Conservation (phyloP, 1,284 basidiomycete genomes). For the Boletus semigastroideus region DNA sequence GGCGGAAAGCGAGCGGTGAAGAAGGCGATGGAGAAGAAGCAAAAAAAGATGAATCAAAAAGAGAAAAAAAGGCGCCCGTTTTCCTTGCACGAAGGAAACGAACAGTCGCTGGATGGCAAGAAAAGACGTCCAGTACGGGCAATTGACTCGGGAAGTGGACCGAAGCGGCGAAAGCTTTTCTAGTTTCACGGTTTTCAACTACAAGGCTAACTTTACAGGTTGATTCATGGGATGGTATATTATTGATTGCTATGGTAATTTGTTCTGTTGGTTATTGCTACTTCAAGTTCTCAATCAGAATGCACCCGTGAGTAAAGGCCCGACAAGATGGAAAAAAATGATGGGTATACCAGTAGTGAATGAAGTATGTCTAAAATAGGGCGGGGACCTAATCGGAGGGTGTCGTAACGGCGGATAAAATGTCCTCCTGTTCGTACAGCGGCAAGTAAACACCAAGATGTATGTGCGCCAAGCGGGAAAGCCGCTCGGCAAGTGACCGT, state of each 20-base stretch:
- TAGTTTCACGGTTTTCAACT: constrained; percentile 3
- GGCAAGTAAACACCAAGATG: constrained; percentile 73
- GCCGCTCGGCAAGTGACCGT: constrained; percentile 60
- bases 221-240: constrained; percentile 25
- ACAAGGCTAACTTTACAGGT: background rate
- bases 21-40: constrained; percentile 86
- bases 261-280: constrained; percentile 29
- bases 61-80: constrained; percentile 86
- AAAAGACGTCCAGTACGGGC: constrained; percentile 13
- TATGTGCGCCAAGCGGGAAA: constrained; percentile 66
- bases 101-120: constrained; percentile 10
- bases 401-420: constrained; percentile 36
- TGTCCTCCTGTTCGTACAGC: constrained; percentile 68
- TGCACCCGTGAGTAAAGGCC: constrained; percentile 23
- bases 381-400: constrained; percentile 21
- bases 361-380: constrained; percentile 27
- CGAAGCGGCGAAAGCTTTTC: constrained; percentile 26
- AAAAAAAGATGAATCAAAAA: constrained; percentile 84
- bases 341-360: constrained; percentile 29
- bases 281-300: constrained; percentile 29
- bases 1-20: constrained; percentile 83
- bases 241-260: constrained; percentile 34
- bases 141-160: constrained; percentile 5
- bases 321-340: constrained; percentile 30
- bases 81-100: constrained; percentile 30